phyloP scores from a whole-genome alignment of 2,329 filamentous ascomycete genomes.

The Epichloe amarillans region DNA sequence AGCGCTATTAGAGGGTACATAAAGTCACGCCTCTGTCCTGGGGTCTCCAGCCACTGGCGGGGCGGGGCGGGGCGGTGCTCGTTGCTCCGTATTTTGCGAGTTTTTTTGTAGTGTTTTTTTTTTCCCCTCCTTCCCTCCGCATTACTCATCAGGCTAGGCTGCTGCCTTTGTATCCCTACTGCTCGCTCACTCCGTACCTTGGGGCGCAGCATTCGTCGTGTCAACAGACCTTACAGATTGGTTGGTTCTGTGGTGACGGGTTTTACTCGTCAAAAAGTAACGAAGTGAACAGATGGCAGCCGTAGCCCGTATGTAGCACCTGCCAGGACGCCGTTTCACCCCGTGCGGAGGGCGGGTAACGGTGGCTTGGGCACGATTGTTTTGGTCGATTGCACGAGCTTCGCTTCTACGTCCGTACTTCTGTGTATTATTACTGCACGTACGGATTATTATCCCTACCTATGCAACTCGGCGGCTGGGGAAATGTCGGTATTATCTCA shows the following conservation, averaged over 20 bases:
- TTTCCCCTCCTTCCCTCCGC: background rate
- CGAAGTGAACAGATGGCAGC: background rate
- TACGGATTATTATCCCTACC: background rate
- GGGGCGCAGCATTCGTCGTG: no score
- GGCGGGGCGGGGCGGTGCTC: background rate
- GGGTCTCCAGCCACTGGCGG: background rate
- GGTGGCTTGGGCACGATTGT: background rate
- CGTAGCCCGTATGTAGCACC: background rate
- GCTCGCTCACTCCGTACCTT: no score
- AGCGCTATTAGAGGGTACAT: no score
- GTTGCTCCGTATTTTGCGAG: no score
- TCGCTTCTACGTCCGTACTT: no score
- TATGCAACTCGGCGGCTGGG: background rate
- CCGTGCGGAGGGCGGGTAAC: background rate
- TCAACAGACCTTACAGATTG: no score
- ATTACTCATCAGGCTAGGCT: background rate
- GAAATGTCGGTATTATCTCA: no score
- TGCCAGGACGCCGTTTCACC: background rate
- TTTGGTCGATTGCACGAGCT: background rate
- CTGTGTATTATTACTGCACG: no score
- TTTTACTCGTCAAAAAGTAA: no score
- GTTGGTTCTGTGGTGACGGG: no score
- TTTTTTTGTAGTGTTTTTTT: constrained; percentile 2
- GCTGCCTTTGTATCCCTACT: no score
- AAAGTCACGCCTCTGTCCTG: no score